Base-by-base conservation (phyloP, 257 asterid species). In the Solanum sitiens region DNA sequence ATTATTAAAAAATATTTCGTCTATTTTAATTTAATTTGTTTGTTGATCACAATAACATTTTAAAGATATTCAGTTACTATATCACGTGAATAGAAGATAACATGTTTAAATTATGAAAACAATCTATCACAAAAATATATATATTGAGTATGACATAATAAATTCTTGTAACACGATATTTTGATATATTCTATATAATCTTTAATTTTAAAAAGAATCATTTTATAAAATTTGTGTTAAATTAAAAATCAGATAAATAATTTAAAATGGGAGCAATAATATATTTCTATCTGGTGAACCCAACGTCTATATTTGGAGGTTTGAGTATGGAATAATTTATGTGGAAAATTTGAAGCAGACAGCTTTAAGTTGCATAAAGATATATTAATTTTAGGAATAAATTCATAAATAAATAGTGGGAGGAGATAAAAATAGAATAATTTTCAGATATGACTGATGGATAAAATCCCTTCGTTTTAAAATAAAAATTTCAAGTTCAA, bases 191-290 rank as follows among this genome's bases (percentile, higher is more conserved):
- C 2, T 25, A 4, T 2, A n/a, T 65, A 65, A 65, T 11, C 2
- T 65, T 25, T 65, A n/a, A 3, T n/a, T n/a, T 65, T 10, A 2
- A n/a, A 65, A 47, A 47, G n/a, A 15, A 14, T 47, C 8, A 3
- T 65, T n/a, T 4, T 65, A 65, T 65, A 25, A 25, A n/a, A 11
- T 25, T 25, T 11, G 0, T 11, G 7, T 5, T 2, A n/a, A 65
- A 65, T 5, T n/a, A 65, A 67, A 27, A 67, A 67, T 67, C 1
- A 65, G 2, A 11, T 13, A 25, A 13, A 67, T 0, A 67, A 67
- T 25, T 67, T 6, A 0, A 67, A 65, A 65, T 0, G 0, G 1
- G 1, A n/a, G 0, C 23, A 65, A 25, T n/a, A 12, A 8, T 27
- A 67, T 25, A 67, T 5, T 25, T 25, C 37, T 2, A 67, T 67